Evolutionary conservation across 2,329 filamentous ascomycete genomes (phyloP), one percentile per base, ranked within the genome.

Genomic region (Pyrenophora graminea): DNA sequence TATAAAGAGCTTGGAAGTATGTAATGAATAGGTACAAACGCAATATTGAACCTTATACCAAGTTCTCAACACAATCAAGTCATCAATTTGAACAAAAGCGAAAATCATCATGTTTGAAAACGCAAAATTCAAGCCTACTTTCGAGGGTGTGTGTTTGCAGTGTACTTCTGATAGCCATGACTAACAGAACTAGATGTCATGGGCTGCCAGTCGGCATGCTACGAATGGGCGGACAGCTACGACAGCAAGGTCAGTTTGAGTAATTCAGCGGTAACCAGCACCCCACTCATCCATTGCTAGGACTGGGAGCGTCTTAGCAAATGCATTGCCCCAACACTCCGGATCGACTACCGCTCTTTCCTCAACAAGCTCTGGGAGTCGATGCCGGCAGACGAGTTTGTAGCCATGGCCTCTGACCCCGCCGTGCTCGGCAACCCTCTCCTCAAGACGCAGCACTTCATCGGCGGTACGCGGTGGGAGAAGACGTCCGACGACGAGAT

Each of bases 321-420:
- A 56, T 83, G 81, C 75, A 85, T 89, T 59, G 85, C 85, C 2
- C 85, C 85, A 1, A 85, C 80, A 1, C 66, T 85, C 12, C 76
- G 74, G 79, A 81, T 91, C 63, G 88, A 91, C 78, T 91, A 91
- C 80, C 78, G 70, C 57, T 84, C 70, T 12, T 79, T 83, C 63
- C 73, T 83, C 54, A 73, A 78, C 72, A 80, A 82, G 69, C 66
- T 79, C 45, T 83, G 81, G 81, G 80, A 82, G 54, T 69, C 74
- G 13, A 82, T 84, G 80, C 79, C 80, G 0, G 80, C 80, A 6
- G 77, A 78, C 1, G 78, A 82, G 48, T 83, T 81, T 64, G 58
- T 83, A 25, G 64, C 63, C 39, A 80, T 83, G 78, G 80, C 78
- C 3, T 82, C 79, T 1, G 75, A 78, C 67, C 73, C 74, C 2